Conservation (phyloP, 257 asterid species). For the Osmanthus fragrans region DNA sequence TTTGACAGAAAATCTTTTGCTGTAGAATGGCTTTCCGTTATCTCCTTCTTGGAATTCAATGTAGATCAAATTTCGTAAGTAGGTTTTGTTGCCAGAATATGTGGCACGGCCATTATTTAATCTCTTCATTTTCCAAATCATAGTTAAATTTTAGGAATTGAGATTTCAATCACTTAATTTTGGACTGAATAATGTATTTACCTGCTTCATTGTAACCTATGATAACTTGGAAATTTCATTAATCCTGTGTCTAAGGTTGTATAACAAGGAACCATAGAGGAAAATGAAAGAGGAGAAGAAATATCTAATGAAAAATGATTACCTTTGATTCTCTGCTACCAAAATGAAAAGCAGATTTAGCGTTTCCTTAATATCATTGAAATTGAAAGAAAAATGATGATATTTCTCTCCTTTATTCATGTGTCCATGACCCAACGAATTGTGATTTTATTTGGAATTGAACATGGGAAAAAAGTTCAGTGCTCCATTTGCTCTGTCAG, state of each 20-base stretch:
- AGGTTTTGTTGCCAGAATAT: not conserved
- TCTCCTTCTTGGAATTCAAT: conserved; percentile 1
- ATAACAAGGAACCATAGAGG: not conserved
- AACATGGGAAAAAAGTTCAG: not conserved
- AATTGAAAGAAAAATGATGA: not conserved
- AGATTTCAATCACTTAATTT: not conserved
- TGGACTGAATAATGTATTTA: not conserved
- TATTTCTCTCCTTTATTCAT: not conserved
- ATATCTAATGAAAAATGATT: not conserved
- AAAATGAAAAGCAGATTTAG: not conserved
- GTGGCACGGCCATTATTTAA: not conserved
- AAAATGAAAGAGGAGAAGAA: not conserved
- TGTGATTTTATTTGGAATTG: not conserved
- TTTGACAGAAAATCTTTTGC: no score
- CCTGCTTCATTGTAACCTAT: no score
- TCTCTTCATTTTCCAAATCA: not conserved
- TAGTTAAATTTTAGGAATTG: not conserved
- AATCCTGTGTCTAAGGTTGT: not conserved
- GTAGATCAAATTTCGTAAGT: conserved; percentile 13
- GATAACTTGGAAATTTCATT: not conserved
- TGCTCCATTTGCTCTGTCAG: not conserved
- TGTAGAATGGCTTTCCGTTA: not conserved
- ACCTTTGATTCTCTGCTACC: not conserved
- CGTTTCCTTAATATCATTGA: no score
- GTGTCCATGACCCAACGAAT: not conserved